Base-by-base conservation (phyloP, 2,329 filamentous ascomycete genomes). In the Gliomastix tumulicola region DNA sequence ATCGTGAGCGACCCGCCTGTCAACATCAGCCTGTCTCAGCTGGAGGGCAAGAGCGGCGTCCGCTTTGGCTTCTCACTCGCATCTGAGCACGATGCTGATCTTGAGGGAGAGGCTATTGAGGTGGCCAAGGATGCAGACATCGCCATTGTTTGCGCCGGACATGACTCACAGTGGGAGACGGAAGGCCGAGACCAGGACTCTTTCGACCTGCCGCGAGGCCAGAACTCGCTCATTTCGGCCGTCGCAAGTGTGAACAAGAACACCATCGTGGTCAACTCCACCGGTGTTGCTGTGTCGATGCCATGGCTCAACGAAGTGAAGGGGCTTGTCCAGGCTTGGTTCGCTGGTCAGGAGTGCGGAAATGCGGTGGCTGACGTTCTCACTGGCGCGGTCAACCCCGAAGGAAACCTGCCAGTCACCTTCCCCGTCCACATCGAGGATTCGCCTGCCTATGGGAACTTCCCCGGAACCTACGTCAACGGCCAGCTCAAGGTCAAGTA, bases 171-270 rank as follows among this genome's bases (percentile, higher is more conserved):
- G 9, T 51, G 53, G 46, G 57, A 60, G 28, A 56, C 53, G 1
- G 57, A 85, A 77, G 63, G 67, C 34, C 80, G 79, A 38, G 82
- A 87, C 49, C 75, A 82, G 37, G 82, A 82, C 49, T 83, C 84
- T 47, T 65, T 86, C 30, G 80, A 79, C 8, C 58, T 84, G 1
- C 84, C 82, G 70, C 64, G 46, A 0, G 50, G 76, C 36, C 44
- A 77, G 34, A 78, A 85, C 38, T 61, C 65, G 3, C 57, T 86
- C 27, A 72, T 83, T 39, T 55, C 61, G 7, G 66, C 68, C 2
- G 69, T 82, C 1, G 60, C 76, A 7, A 63, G 64, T 0, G 74
- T 56, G 0, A 82, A 82, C 46, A 60, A 71, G 1, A 77, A 76
- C 20, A 71, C 75, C 0, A 67, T 76, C 2, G 68, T 84, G 2